A percentile compares a stretch with the other conserved stretches of the same genome.
Conservation (phyloP, 371 early-diverging fungal species). For the Apophysomyces variabilis region DNA sequence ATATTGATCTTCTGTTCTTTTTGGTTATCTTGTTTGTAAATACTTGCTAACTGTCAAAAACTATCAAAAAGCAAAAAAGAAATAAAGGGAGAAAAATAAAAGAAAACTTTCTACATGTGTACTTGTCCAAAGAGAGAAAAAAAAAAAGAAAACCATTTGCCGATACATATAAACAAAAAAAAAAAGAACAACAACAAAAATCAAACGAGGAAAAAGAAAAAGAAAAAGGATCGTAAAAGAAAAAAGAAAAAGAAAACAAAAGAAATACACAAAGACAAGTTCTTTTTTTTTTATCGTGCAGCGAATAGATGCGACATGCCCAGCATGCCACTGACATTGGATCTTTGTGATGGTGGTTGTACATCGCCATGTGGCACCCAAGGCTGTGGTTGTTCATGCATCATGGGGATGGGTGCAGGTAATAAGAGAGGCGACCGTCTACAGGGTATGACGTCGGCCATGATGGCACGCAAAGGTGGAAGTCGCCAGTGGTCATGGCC, state of each 20-base stretch:
- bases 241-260: not conserved
- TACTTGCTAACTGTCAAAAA: not conserved
- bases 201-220: not conserved
- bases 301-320: slow-evolving; percentile 6
- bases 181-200: too few species aligned
- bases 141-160: too few species aligned
- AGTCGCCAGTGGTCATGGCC: slow-evolving; percentile 13
- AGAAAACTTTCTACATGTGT: not conserved
- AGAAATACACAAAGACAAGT: not conserved
- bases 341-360: not conserved
- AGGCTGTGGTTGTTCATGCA: slow-evolving; percentile 6
- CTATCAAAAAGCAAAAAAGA: not conserved
- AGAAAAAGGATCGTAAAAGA: not conserved
- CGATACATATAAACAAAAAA: too few species aligned
- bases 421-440: slow-evolving; percentile 4
- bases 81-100: not conserved
- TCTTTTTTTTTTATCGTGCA: not conserved
- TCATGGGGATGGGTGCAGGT: not conserved
- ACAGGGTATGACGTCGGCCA: slow-evolving; percentile 15
- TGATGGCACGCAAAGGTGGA: slow-evolving; percentile 21
- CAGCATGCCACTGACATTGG: slow-evolving; percentile 3
- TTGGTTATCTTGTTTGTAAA: not conserved
- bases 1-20: not conserved
- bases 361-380: slow-evolving; percentile 5
- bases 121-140: not conserved